Conservation (phyloP, 129 eudicot species). For the Gnaphalium uliginosum region DNA sequence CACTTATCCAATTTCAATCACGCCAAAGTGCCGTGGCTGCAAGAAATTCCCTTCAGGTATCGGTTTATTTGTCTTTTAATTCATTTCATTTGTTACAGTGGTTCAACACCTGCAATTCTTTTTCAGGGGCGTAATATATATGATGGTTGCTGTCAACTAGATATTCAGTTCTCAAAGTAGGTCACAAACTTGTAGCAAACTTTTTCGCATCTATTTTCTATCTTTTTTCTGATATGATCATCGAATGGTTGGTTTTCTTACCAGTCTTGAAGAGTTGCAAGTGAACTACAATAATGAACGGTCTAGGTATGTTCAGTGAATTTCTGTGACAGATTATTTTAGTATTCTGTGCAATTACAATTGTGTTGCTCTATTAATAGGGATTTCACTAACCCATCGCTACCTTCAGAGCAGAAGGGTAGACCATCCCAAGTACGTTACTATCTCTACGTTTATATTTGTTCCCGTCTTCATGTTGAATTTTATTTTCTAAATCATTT, state of each 20-base stretch:
- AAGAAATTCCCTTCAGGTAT: constrained; percentile 88
- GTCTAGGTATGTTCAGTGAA: constrained; percentile 55
- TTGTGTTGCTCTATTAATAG: constrained; percentile 32
- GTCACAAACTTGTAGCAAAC: constrained; percentile 32
- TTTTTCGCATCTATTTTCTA: not conserved
- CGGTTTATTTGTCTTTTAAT: constrained; percentile 11
- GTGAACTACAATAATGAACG: constrained; percentile 95
- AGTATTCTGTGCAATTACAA: constrained; percentile 2
- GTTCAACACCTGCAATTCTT: constrained; percentile 19
- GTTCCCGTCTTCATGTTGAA: not conserved
- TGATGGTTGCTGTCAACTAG: constrained; percentile 99
- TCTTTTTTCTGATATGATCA: not conserved
- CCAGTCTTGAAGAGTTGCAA: constrained; percentile 97
- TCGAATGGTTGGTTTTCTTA: constrained; percentile 21
- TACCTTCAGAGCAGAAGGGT: constrained; percentile 93
- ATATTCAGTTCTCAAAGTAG: constrained; percentile 95
- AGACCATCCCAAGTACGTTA: constrained; percentile 78
- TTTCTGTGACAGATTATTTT: not conserved
- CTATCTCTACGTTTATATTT: not conserved
- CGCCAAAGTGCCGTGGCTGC: constrained; percentile 84
- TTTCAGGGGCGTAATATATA: constrained; percentile 92
- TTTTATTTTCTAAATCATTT: not conserved
- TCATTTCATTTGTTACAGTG: constrained; percentile 5
- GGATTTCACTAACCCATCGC: constrained; percentile 91
- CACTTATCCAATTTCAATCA: constrained; percentile 77